phyloP scores from a whole-genome alignment of 768 basidiomycete species.

The Cyclocybe aegerita region DNA sequence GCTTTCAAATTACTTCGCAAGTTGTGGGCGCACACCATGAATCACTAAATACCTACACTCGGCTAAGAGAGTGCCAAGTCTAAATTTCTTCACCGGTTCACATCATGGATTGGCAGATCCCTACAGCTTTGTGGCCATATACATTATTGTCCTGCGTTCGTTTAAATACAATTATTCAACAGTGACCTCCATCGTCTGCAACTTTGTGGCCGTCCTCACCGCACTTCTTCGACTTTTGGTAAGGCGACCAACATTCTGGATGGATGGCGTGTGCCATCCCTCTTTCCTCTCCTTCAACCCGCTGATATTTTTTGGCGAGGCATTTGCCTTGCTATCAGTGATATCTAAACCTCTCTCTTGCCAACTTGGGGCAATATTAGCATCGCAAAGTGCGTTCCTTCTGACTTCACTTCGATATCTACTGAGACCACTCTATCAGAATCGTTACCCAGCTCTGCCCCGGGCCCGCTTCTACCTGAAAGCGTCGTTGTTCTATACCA shows the following conservation, averaged over 20 bases:
- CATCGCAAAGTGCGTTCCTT: neutral
- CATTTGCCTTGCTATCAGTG: slow-evolving; percentile 29
- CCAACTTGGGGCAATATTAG: slow-evolving; percentile 2
- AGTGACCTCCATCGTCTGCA: slow-evolving; percentile 34
- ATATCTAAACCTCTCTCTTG: slow-evolving; percentile 20
- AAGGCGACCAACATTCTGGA: slow-evolving; percentile 29
- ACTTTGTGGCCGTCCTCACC: slow-evolving; percentile 28
- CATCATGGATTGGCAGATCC: no score
- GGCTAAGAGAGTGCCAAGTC: no score
- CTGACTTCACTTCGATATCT: neutral
- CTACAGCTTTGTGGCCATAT: no score
- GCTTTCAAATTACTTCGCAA: no score
- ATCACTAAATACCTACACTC: no score
- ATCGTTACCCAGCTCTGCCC: no score
- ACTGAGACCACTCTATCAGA: neutral
- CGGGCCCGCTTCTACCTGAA: slow-evolving; percentile 35
- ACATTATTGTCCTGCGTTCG: neutral
- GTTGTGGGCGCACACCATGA: no score
- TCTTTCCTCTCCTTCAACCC: neutral
- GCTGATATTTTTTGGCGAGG: slow-evolving; percentile 12
- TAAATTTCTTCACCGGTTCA: no score
- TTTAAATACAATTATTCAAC: neutral
- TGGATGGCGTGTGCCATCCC: slow-evolving; percentile 32
- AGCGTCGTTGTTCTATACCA: slow-evolving; percentile 33
- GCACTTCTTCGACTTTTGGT: slow-evolving; percentile 31